These are phyloP conservation scores for Pseudocercospora crystallina DNA, from an alignment of 2,329 filamentous ascomycete genomes.

Conservation along the genomic window DNA sequence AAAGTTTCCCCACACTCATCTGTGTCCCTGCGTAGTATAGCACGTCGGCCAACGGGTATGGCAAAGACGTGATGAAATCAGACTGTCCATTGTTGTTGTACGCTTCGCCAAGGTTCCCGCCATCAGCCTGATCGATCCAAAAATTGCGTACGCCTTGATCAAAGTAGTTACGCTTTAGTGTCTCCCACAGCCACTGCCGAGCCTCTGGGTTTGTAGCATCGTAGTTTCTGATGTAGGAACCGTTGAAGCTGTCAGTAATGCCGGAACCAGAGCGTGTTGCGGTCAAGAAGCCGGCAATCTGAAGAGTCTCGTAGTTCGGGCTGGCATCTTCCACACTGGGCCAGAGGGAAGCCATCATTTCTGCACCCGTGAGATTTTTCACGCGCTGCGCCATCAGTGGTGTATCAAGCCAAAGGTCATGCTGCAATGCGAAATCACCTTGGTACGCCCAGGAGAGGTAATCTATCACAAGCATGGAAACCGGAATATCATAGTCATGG, in stretches of 20 bases:
- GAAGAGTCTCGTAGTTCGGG: slow-evolving; percentile 32
- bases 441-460: slow-evolving; percentile 35
- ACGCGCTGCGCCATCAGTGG: slow-evolving; percentile 29
- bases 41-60: slow-evolving; percentile 31
- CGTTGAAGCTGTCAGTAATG: slow-evolving; percentile 34
- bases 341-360: slow-evolving; percentile 37
- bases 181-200: slow-evolving; percentile 33
- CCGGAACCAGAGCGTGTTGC: slow-evolving; percentile 32
- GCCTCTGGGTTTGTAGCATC: slow-evolving; percentile 36
- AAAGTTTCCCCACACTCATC: slow-evolving; percentile 30
- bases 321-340: slow-evolving; percentile 32
- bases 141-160: slow-evolving; percentile 36
- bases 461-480: slow-evolving; percentile 36
- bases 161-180: slow-evolving; percentile 33
- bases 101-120: slow-evolving; percentile 38
- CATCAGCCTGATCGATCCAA: slow-evolving; percentile 39
- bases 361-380: slow-evolving; percentile 35
- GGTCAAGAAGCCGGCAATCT: slow-evolving; percentile 28
- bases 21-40: slow-evolving; percentile 35
- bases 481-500: slow-evolving; percentile 31
- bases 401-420: slow-evolving; percentile 33
- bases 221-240: slow-evolving; percentile 33
- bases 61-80: slow-evolving; percentile 32
- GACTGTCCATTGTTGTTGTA: slow-evolving; percentile 40
- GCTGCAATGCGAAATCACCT: slow-evolving; percentile 34